phyloP scores from a whole-genome alignment of 257 asterid genomes.

The Primulina eburnea region DNA sequence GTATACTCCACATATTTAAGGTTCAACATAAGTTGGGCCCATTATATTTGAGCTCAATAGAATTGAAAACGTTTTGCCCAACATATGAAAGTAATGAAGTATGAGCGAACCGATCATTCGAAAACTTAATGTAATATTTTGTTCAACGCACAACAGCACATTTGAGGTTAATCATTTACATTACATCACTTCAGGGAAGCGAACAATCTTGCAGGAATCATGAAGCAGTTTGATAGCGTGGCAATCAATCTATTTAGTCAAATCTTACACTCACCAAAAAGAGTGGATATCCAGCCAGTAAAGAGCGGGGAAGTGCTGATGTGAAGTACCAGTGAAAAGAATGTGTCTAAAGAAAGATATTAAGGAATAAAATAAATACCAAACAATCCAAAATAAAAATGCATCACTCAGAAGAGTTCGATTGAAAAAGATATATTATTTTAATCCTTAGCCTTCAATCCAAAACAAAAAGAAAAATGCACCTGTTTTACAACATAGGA shows the following conservation, averaged over 20 bases:
- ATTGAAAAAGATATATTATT: neutral
- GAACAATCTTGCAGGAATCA: slow-evolving; percentile 10
- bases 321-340: slow-evolving; percentile 95
- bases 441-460: neutral
- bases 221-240: neutral
- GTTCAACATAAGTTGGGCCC: neutral
- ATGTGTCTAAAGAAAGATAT: slow-evolving; percentile 57
- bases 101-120: too few species aligned
- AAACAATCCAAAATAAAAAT: slow-evolving; percentile 9
- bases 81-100: too few species aligned
- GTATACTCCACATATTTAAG: too few species aligned
- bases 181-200: slow-evolving; percentile 10
- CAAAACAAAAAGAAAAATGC: slow-evolving; percentile 6
- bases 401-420: slow-evolving; percentile 6
- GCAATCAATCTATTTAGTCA: neutral
- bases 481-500: slow-evolving; percentile 8
- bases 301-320: slow-evolving; percentile 95
- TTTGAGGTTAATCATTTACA: slow-evolving; percentile 12
- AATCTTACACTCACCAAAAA: slow-evolving; percentile 62
- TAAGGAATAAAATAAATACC: slow-evolving; percentile 31
- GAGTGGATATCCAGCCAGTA: slow-evolving; percentile 86
- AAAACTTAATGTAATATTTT: neutral
- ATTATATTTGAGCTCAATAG: too few species aligned
- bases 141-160: slow-evolving; percentile 4
- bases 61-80: neutral